Conservation (phyloP, 2,329 filamentous ascomycete genomes). For the Neonectria hederae region DNA sequence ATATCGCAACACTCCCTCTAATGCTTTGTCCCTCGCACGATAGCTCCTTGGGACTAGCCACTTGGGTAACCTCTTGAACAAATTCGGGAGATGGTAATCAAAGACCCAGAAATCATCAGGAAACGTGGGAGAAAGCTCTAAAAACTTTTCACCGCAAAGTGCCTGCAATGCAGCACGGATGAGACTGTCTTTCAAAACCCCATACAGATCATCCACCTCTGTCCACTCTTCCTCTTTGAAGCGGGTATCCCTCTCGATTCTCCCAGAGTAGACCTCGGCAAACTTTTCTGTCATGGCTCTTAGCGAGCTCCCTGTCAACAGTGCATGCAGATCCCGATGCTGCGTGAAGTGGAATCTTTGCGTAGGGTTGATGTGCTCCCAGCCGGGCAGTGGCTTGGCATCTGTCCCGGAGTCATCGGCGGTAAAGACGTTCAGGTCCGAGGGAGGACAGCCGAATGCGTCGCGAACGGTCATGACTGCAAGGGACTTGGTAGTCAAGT, state of each 20-base stretch:
- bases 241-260: constrained; percentile 12
- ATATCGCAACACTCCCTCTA: constrained; percentile 22
- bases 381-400: constrained; percentile 24
- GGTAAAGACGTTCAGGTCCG: constrained; percentile 19
- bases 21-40: constrained; percentile 23
- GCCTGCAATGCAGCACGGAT: constrained; percentile 19
- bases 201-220: constrained; percentile 29
- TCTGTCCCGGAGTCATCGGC: constrained; percentile 24
- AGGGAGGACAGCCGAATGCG: constrained; percentile 26
- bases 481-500: constrained; percentile 27
- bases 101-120: constrained; percentile 34
- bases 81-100: constrained; percentile 27
- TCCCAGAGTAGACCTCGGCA: constrained; percentile 14
- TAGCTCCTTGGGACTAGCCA: constrained; percentile 33
- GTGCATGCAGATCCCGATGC: constrained; percentile 23
- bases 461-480: constrained; percentile 30
- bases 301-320: constrained; percentile 18
- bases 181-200: constrained; percentile 22
- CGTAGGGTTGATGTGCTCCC: constrained; percentile 20
- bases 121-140: constrained; percentile 26
- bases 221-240: constrained; percentile 18
- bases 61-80: constrained; percentile 31
- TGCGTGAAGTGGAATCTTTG: constrained; percentile 26
- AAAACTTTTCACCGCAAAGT: constrained; percentile 27
- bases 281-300: constrained; percentile 22